These are phyloP conservation scores for Aspergillus sp. DNA, from an alignment of 2,329 filamentous ascomycete genomes.

Conservation along the genomic window DNA sequence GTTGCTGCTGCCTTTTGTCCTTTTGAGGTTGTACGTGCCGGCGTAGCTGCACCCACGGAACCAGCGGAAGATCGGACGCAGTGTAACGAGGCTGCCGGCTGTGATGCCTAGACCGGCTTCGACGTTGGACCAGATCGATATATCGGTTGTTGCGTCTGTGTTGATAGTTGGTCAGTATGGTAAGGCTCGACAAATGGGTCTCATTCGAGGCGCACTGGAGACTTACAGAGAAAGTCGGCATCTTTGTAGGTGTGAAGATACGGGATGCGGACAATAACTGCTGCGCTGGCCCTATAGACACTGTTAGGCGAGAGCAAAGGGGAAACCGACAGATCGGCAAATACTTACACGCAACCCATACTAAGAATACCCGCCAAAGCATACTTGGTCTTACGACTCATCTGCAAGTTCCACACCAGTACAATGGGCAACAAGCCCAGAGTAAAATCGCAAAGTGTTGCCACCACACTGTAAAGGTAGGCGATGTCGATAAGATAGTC, in stretches of 20 bases:
- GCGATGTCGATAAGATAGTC: conserved; percentile 45
- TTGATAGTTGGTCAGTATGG: not conserved
- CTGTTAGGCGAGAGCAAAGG: conserved; percentile 8
- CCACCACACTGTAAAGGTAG: conserved; percentile 45
- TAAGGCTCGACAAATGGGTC: too few species aligned
- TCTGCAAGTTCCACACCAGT: conserved; percentile 49
- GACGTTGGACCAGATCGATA: conserved; percentile 36
- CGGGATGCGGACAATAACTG: conserved; percentile 30
- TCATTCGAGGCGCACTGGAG: not conserved
- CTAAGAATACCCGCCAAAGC: conserved; percentile 47
- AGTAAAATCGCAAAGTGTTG: conserved; percentile 44
- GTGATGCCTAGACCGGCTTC: conserved; percentile 35
- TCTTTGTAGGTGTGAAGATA: conserved; percentile 27
- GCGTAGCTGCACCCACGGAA: conserved; percentile 22
- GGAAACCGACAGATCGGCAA: conserved; percentile 5
- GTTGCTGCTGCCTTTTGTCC: conserved; percentile 14
- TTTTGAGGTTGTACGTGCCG: conserved; percentile 16
- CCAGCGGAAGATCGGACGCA: conserved; percentile 42
- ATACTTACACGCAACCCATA: conserved; percentile 46
- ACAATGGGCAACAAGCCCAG: conserved; percentile 47
- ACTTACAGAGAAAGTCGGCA: conserved; percentile 27
- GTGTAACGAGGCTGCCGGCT: conserved; percentile 42
- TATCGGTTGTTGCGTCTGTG: conserved; percentile 25
- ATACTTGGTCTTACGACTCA: conserved; percentile 45
- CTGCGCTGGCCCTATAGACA: conserved; percentile 24